phyloP scores from a whole-genome alignment of 1,284 basidiomycete species.

The Ganoderma resinaceum region DNA sequence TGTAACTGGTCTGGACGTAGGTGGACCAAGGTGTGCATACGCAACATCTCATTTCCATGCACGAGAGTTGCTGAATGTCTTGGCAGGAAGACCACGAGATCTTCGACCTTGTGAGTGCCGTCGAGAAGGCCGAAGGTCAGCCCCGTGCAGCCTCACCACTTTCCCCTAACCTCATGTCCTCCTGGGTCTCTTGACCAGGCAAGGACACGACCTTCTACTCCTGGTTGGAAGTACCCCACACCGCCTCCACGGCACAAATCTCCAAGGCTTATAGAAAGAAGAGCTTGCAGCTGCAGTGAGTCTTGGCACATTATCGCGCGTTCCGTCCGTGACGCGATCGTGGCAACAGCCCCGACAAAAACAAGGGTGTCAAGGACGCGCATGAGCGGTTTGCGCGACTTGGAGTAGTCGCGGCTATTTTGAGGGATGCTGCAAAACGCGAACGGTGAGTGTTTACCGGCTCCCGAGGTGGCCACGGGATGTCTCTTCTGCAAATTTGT shows the following conservation, averaged over 20 bases:
- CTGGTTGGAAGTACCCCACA: conserved; percentile 76
- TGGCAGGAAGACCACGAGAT: conserved; percentile 91
- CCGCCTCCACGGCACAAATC: conserved; percentile 78
- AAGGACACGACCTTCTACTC: conserved; percentile 93
- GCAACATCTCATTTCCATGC: too few relatives aligned
- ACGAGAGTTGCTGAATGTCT: background rate
- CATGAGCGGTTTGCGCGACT: conserved; percentile 90
- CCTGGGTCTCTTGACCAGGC: conserved; percentile 47
- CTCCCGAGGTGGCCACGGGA: conserved; percentile 6
- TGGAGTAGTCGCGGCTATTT: conserved; percentile 84
- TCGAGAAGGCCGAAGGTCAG: conserved; percentile 84
- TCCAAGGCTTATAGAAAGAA: conserved; percentile 89
- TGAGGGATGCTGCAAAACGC: conserved; percentile 78
- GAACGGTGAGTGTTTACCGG: conserved; percentile 64
- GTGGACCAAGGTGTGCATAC: conserved; percentile 66
- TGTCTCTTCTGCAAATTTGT: background rate
- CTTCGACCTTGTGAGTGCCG: conserved; percentile 90
- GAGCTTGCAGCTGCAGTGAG: conserved; percentile 87
- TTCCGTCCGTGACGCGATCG: conserved; percentile 17
- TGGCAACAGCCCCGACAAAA: conserved; percentile 85
- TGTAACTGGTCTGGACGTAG: conserved; percentile 43
- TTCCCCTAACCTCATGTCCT: conserved; percentile 7
- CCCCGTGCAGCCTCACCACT: background rate
- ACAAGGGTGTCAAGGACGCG: conserved; percentile 79
- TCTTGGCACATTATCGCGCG: background rate